A percentile compares a stretch with the other conserved stretches of the same genome.
These are phyloP conservation scores for Microdochium nivale DNA, from an alignment of 2,329 filamentous ascomycete genomes.

Conservation along the genomic window DNA sequence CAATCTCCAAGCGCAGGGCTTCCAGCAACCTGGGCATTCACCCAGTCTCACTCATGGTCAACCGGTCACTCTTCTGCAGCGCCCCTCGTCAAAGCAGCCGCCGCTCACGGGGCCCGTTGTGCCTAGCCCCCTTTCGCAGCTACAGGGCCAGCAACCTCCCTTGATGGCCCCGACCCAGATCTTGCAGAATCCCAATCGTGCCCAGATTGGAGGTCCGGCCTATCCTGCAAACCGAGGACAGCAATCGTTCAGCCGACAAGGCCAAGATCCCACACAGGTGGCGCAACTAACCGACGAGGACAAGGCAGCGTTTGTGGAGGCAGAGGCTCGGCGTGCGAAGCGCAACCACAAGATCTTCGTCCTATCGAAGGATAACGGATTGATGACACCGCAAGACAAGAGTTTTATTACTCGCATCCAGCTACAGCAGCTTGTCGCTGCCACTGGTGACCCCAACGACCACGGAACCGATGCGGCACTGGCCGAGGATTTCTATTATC, in stretches of 20 bases:
- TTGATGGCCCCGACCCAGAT: constrained; percentile 60
- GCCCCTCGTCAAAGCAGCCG: constrained; percentile 35
- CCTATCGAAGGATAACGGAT: constrained; percentile 84
- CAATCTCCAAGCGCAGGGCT: constrained; percentile 14
- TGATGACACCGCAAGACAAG: constrained; percentile 99
- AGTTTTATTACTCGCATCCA: constrained; percentile 99
- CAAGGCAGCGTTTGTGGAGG: constrained; percentile 72
- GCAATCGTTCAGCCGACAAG: constrained; percentile 50
- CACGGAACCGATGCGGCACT: constrained; percentile 72
- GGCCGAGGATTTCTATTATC: constrained; percentile 95
- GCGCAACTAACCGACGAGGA: constrained; percentile 76
- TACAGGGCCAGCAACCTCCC: constrained; percentile 21
- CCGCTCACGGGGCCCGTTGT: constrained; percentile 22
- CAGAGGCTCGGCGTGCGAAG: constrained; percentile 92
- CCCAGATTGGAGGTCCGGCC: constrained; percentile 22
- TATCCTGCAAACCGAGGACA: constrained; percentile 33
- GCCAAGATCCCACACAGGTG: constrained; percentile 61
- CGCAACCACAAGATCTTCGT: constrained; percentile 97
- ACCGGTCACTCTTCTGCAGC: constrained; percentile 46
- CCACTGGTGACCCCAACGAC: constrained; percentile 80
- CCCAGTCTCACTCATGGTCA: constrained; percentile 28
- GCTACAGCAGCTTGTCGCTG: constrained; percentile 87
- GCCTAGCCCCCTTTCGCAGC: constrained; percentile 20
- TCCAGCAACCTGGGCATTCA: constrained; percentile 14
- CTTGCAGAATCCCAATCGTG: constrained; percentile 67